phyloP scores from a whole-genome alignment of 164 flowering plant genomes.

The Saururus chinensis region DNA sequence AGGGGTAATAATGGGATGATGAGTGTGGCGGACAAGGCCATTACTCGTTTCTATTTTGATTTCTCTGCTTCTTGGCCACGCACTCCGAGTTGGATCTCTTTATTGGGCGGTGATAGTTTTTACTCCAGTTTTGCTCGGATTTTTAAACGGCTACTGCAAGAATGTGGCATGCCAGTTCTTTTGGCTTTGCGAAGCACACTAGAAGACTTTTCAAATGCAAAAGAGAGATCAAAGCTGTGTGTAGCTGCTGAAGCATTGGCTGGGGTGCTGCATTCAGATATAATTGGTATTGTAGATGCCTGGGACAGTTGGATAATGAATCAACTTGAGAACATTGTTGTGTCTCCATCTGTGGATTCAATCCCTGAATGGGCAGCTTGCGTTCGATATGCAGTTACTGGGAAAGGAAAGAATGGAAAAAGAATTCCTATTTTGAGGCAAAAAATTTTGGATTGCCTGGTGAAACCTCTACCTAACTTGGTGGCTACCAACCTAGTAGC shows the following conservation, averaged over 20 bases:
- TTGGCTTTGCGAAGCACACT: slow-evolving; percentile 44
- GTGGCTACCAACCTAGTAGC: slow-evolving; percentile 71
- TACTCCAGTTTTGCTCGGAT: slow-evolving; percentile 88
- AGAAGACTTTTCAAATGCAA: slow-evolving; percentile 67
- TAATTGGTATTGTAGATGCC: slow-evolving; percentile 56
- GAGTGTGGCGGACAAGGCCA: slow-evolving; percentile 84
- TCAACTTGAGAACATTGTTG: slow-evolving; percentile 55
- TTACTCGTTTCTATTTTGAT: slow-evolving; percentile 88
- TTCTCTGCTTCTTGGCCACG: slow-evolving; percentile 98
- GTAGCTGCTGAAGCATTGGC: slow-evolving; percentile 98
- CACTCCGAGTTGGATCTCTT: slow-evolving; percentile 93
- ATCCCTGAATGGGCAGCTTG: slow-evolving; percentile 97
- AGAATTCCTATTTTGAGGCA: slow-evolving; percentile 68
- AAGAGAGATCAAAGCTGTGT: slow-evolving; percentile 95
- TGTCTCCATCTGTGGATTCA: slow-evolving; percentile 82
- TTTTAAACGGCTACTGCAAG: slow-evolving; percentile 81
- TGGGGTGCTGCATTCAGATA: slow-evolving; percentile 89
- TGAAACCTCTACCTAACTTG: slow-evolving; percentile 60
- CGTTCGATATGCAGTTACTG: slow-evolving; percentile 94
- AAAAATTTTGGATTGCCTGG: slow-evolving; percentile 62
- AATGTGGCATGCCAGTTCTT: slow-evolving; percentile 86
- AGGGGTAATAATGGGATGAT: slow-evolving; percentile 64
- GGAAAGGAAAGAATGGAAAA: slow-evolving; percentile 87
- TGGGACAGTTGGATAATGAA: slow-evolving; percentile 84
- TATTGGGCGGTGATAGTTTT: slow-evolving; percentile 71